A percentile compares a stretch with the other conserved stretches of the same genome.
These are phyloP conservation scores for Xylaria sp. DNA, from an alignment of 2,329 filamentous ascomycete species.

Conservation along the genomic window DNA sequence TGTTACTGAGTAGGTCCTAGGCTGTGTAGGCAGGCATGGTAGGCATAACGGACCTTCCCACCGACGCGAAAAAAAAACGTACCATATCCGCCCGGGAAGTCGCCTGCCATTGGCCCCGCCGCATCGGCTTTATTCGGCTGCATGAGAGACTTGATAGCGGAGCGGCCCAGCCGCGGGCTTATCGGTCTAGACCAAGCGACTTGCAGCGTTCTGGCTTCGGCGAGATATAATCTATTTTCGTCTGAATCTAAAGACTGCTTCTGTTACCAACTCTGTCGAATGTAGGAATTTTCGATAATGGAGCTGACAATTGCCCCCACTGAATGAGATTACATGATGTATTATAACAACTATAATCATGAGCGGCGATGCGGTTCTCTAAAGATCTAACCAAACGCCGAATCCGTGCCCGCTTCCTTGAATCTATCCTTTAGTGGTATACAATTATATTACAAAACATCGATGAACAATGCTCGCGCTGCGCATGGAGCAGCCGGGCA, in stretches of 20 bases:
- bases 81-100: slow-evolving; percentile 10
- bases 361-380: slow-evolving; percentile 39
- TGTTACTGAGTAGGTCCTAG: too few relatives aligned
- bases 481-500: not conserved
- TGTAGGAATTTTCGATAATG: not conserved
- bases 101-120: slow-evolving; percentile 18
- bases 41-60: not conserved
- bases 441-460: slow-evolving; percentile 32
- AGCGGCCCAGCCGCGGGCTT: not conserved
- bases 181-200: not conserved
- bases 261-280: not conserved
- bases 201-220: not conserved
- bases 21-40: too few relatives aligned
- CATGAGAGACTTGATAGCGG: slow-evolving; percentile 9
- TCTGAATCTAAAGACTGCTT: not conserved
- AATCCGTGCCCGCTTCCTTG: slow-evolving; percentile 28
- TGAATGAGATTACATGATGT: not conserved
- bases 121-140: slow-evolving; percentile 11
- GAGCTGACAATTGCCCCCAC: not conserved
- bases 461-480: not conserved
- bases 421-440: slow-evolving; percentile 29
- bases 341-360: slow-evolving; percentile 19
- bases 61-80: slow-evolving; percentile 19
- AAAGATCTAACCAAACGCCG: slow-evolving; percentile 33
- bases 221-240: too few relatives aligned